These are phyloP conservation scores for Euphrasia arctica DNA, from an alignment of 305 asterid species.

Conservation along the genomic window DNA sequence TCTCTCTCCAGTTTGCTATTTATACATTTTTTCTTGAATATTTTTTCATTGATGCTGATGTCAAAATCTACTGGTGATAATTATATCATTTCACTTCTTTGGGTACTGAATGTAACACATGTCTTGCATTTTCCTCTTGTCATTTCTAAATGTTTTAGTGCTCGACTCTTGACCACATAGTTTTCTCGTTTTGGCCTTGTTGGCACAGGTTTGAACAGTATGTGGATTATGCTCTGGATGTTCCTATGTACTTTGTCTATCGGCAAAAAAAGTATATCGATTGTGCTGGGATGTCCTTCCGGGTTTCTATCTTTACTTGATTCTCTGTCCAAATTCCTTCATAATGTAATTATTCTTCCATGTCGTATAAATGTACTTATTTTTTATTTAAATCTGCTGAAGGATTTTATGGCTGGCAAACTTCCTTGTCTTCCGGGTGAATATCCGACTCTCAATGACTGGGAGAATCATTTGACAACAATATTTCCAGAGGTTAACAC, in stretches of 20 bases:
- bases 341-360: constrained; percentile 4
- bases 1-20: too few species aligned
- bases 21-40: too few species aligned
- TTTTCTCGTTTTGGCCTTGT: constrained; percentile 25
- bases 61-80: too few species aligned
- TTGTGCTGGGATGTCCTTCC: constrained; percentile 88
- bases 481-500: constrained; percentile 85
- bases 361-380: constrained; percentile 6
- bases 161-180: constrained; percentile 2
- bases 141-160: constrained; percentile 5
- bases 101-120: background rate
- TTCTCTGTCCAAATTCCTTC: constrained; percentile 18
- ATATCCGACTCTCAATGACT: constrained; percentile 79
- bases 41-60: too few species aligned
- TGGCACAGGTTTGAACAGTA: constrained; percentile 83
- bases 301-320: constrained; percentile 47
- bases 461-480: constrained; percentile 97
- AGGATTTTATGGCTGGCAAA: constrained; percentile 95
- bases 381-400: constrained; percentile 31
- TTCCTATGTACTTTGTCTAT: constrained; percentile 94
- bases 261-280: constrained; percentile 72
- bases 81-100: background rate
- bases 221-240: constrained; percentile 94
- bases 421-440: constrained; percentile 87
- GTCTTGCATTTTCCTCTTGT: constrained; percentile 15